Percentiles rank a stretch among this genome's conserved stretches.
phyloP scores from a whole-genome alignment of 495 filamentous ascomycete genomes.

The Penicillium nucicola region DNA sequence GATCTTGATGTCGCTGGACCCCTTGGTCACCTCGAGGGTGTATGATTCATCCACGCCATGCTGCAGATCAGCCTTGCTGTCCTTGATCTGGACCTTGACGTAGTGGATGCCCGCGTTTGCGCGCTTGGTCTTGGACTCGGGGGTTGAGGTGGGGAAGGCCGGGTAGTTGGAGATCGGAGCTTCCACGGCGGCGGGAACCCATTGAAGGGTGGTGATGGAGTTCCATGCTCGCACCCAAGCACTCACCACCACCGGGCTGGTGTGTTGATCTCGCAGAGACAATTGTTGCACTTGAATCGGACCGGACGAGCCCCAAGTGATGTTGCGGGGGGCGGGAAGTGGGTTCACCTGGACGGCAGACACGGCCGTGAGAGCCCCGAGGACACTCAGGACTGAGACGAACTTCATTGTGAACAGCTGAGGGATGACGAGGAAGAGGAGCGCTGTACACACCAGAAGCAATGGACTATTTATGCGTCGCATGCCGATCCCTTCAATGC shows the following conservation, averaged over 20 bases:
- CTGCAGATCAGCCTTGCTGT: conserved; percentile 42
- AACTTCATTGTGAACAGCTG: conserved; percentile 28
- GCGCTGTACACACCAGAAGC: not conserved
- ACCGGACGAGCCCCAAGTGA: conserved; percentile 53
- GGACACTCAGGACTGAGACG: conserved; percentile 22
- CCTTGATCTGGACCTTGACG: conserved; percentile 39
- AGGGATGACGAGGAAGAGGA: not conserved
- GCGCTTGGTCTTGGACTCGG: conserved; percentile 36
- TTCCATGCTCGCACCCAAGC: conserved; percentile 50
- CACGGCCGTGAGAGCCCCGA: conserved; percentile 25
- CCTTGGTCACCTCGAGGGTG: conserved; percentile 41
- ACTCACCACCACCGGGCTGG: conserved; percentile 25
- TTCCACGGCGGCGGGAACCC: conserved; percentile 51
- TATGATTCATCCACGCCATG: conserved; percentile 59
- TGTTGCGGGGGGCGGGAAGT: conserved; percentile 51
- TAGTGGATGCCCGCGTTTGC: conserved; percentile 22
- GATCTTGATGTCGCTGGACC: conserved; percentile 37
- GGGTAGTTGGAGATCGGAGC: conserved; percentile 44
- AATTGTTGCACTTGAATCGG: conserved; percentile 35
- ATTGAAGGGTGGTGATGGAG: conserved; percentile 44
- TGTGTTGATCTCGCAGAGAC: conserved; percentile 25
- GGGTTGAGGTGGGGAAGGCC: conserved; percentile 42
- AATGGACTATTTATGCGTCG: conserved; percentile 15
- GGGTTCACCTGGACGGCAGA: conserved; percentile 51
- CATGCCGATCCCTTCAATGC: conserved; percentile 22